phyloP scores from a whole-genome alignment of 345 rosid genomes.

The Murraya koenigii region DNA sequence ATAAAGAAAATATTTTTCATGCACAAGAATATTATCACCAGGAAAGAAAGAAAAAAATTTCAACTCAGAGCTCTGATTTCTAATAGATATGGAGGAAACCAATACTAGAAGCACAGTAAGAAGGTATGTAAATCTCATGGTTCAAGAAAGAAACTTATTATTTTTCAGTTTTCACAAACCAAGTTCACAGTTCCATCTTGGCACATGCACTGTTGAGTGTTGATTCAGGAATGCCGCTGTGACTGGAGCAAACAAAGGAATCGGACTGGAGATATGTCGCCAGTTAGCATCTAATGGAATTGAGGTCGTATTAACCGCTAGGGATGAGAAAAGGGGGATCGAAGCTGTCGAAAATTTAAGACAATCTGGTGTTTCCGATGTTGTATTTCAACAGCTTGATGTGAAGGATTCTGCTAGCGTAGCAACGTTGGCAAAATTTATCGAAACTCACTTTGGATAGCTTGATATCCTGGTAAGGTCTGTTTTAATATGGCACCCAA shows the following conservation, averaged over 20 bases:
- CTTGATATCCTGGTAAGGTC: conserved; percentile 1
- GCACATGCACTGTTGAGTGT: background rate
- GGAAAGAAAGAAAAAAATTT: background rate
- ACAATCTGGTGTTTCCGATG: background rate
- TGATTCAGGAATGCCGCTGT: background rate
- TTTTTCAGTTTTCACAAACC: background rate
- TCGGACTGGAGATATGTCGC: conserved; percentile 11
- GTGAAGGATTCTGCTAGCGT: background rate
- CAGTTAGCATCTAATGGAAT: conserved; percentile 7
- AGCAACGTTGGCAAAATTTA: background rate
- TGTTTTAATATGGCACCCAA: too few species aligned
- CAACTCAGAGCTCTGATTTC: background rate
- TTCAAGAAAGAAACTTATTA: background rate
- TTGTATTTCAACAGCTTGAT: conserved; percentile 10
- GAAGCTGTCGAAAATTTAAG: conserved; percentile 1
- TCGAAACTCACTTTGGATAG: background rate
- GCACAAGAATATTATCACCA: background rate
- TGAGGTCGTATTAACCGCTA: conserved; percentile 7
- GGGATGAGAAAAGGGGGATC: conserved; percentile 6
- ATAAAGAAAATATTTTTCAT: background rate
- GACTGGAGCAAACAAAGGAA: conserved; percentile 16
- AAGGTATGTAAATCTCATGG: too few species aligned
- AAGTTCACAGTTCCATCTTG: background rate
- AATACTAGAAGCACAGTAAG: background rate
- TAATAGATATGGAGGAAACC: background rate